Evolutionary conservation across 2,329 filamentous ascomycete genomes (phyloP).

Genomic region (Clarireedia homoeocarpa): DNA sequence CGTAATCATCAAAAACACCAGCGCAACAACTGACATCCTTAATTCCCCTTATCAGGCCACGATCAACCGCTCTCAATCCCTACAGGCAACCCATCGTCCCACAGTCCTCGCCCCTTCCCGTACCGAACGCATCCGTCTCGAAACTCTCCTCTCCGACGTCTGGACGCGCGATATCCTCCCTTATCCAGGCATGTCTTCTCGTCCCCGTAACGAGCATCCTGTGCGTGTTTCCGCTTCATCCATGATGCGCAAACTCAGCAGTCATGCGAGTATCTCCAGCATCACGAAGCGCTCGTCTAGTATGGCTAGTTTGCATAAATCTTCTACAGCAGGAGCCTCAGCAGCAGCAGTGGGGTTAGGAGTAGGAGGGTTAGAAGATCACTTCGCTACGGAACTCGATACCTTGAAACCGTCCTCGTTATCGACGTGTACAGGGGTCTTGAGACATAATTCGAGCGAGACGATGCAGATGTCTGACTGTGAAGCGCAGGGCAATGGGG

Average conservation of each 20-base stretch:
- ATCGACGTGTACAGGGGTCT: conserved; percentile 3
- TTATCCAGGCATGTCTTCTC: conserved; percentile 69
- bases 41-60: conserved; percentile 34
- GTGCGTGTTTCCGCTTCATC: conserved; percentile 75
- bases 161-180: conserved; percentile 78
- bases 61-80: conserved; percentile 72
- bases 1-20: conserved; percentile 82
- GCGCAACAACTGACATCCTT: conserved; percentile 47
- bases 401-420: conserved; percentile 8
- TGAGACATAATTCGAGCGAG: conserved; percentile 13
- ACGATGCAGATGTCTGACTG: conserved; percentile 8
- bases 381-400: conserved; percentile 14
- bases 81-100: conserved; percentile 61
- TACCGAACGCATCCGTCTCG: conserved; percentile 69
- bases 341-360: neutral
- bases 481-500: conserved; percentile 4
- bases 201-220: conserved; percentile 60
- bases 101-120: conserved; percentile 67
- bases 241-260: conserved; percentile 81
- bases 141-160: conserved; percentile 65
- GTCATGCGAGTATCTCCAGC: conserved; percentile 62
- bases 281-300: conserved; percentile 57
- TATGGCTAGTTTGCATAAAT: conserved; percentile 24
- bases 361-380: conserved; percentile 14
- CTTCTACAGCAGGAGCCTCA: neutral